Evolutionary conservation across 495 filamentous ascomycete genomes (phyloP).

Genomic region (Entonaema liquescens): DNA sequence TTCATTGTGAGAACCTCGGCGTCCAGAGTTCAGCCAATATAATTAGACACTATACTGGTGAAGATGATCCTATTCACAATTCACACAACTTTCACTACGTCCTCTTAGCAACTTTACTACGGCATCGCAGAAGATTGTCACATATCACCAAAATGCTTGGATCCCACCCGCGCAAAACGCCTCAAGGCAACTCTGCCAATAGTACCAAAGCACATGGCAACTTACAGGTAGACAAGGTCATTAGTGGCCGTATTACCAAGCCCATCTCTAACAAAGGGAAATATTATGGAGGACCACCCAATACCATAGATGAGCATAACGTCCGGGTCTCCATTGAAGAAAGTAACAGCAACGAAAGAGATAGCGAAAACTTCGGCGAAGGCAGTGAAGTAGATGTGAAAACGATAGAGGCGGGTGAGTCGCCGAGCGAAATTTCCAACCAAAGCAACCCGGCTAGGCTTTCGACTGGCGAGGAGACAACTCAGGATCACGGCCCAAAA

Average conservation of each 20-base stretch:
- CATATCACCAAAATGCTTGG: conserved; percentile 15
- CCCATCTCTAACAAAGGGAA: background rate
- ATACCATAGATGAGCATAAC: background rate
- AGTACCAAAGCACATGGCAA: background rate
- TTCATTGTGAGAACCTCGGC: background rate
- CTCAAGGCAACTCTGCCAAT: background rate
- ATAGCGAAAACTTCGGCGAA: background rate
- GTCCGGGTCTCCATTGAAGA: background rate
- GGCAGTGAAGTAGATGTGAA: background rate
- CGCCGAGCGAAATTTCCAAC: background rate
- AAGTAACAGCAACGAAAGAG: background rate
- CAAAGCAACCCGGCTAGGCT: background rate
- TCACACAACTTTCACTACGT: background rate
- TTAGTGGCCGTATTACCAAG: conserved; percentile 23
- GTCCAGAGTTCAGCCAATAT: background rate
- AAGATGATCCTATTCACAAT: background rate
- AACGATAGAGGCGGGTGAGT: background rate
- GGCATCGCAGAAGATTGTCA: background rate
- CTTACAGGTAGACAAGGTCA: conserved; percentile 11
- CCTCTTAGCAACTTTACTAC: background rate
- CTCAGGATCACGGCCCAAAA: conserved; percentile 13
- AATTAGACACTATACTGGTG: background rate
- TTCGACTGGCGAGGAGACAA: background rate
- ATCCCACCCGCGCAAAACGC: background rate
- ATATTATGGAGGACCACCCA: background rate